Conservation (phyloP, 257 asterid species). For the Schizonepeta tenuifolia region DNA sequence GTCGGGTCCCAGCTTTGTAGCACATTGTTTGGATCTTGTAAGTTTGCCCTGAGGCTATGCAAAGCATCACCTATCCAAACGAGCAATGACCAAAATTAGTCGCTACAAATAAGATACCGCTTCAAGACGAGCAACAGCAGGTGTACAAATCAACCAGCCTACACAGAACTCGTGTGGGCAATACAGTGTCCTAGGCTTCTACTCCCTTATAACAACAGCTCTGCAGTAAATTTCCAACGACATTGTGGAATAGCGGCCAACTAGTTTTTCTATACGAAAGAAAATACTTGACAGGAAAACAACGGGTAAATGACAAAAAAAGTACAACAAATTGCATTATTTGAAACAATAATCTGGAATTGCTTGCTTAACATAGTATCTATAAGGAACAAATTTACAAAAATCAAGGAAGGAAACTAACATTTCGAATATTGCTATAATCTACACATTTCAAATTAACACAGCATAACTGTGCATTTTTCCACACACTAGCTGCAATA, state of each 20-base stretch:
- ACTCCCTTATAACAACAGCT: not conserved
- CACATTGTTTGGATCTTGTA: conserved; percentile 92
- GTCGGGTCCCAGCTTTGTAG: conserved; percentile 99
- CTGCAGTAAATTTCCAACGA: too few species aligned
- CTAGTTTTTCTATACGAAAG: not conserved
- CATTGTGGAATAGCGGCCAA: too few species aligned
- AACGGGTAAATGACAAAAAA: conserved; percentile 13
- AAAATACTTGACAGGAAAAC: not conserved
- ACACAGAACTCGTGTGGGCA: not conserved
- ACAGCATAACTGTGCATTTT: too few species aligned
- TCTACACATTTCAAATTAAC: too few species aligned
- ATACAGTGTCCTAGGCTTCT: conserved; percentile 2
- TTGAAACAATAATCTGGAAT: not conserved
- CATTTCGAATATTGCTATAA: too few species aligned
- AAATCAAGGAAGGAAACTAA: conserved; percentile 14
- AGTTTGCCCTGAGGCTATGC: conserved; percentile 76
- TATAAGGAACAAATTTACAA: not conserved
- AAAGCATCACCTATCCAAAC: conserved; percentile 85
- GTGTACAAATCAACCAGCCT: not conserved
- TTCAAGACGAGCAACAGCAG: not conserved
- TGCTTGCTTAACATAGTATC: not conserved
- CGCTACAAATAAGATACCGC: not conserved
- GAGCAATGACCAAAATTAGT: conserved; percentile 28
- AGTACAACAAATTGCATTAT: not conserved
- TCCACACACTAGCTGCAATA: conserved; percentile 11